A percentile compares a stretch with the other conserved stretches of the same genome.
phyloP scores from a whole-genome alignment of 257 asterid species.

The Ajuga chamaepitys region DNA sequence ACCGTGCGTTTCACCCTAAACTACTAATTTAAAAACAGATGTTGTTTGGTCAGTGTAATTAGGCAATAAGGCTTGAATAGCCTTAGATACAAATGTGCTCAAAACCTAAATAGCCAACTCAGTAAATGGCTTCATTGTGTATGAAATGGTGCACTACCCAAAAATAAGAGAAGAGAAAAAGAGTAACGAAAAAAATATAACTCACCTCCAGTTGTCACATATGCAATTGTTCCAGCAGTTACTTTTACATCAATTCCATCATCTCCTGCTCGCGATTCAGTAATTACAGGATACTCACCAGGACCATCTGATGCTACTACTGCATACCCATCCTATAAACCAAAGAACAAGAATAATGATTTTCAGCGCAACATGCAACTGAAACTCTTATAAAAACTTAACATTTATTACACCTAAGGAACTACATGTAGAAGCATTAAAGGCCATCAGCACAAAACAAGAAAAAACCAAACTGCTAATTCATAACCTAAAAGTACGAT shows the following conservation, averaged over 20 bases:
- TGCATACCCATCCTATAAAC: constrained; percentile 83
- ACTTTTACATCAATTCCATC: constrained; percentile 70
- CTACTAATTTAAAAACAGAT: neutral
- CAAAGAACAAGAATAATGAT: neutral
- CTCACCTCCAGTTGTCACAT: constrained; percentile 94
- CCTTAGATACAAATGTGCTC: neutral
- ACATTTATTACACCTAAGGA: neutral
- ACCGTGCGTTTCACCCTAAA: neutral
- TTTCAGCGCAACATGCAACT: constrained; percentile 3
- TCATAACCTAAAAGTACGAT: neutral
- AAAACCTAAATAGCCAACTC: neutral
- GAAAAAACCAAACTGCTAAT: neutral
- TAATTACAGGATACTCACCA: constrained; percentile 76
- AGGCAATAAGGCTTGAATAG: neutral
- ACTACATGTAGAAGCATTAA: neutral
- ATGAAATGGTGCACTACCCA: neutral
- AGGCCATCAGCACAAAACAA: neutral
- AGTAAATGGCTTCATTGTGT: neutral
- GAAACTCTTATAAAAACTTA: neutral
- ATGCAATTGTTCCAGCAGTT: constrained; percentile 76
- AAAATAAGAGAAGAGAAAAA: neutral
- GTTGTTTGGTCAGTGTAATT: neutral
- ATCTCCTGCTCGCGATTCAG: constrained; percentile 95
- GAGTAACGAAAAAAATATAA: neutral
- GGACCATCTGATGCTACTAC: constrained; percentile 90